phyloP scores from a whole-genome alignment of 108 stramenopile species.

The Skeletonema potamos region DNA sequence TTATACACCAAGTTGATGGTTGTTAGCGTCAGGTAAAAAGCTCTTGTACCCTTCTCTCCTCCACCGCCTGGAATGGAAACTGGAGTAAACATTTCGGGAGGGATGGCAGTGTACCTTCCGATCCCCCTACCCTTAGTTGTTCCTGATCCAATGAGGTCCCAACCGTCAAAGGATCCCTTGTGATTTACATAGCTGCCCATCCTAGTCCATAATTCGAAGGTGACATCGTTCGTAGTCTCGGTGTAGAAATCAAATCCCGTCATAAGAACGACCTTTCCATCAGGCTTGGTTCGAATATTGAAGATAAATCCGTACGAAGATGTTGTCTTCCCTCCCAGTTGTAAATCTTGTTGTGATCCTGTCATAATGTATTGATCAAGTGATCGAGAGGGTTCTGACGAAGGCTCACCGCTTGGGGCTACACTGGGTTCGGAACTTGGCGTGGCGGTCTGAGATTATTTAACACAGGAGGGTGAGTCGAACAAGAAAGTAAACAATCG shows the following conservation, averaged over 20 bases:
- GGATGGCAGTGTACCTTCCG: constrained; percentile 20
- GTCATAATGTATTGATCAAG: constrained; percentile 17
- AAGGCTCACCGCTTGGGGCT: constrained; percentile 19
- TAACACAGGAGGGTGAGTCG: not conserved
- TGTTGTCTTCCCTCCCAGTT: constrained; percentile 20
- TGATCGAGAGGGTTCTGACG: constrained; percentile 10
- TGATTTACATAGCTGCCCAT: constrained; percentile 7
- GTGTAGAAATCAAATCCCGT: constrained; percentile 26
- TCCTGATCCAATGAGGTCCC: constrained; percentile 19
- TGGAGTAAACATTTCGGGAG: constrained; percentile 15
- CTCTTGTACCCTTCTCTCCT: not conserved
- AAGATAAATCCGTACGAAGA: constrained; percentile 31
- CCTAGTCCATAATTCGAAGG: constrained; percentile 5
- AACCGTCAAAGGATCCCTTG: constrained; percentile 17
- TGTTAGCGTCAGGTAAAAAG: constrained; percentile 17
- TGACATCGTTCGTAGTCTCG: constrained; percentile 6
- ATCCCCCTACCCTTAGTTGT: constrained; percentile 6
- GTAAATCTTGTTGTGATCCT: constrained; percentile 18
- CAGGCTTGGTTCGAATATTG: constrained; percentile 18
- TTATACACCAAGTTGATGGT: constrained; percentile 11
- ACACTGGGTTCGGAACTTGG: constrained; percentile 10
- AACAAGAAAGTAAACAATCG: not conserved
- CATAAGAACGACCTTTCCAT: constrained; percentile 6
- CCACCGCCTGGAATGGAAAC: constrained; percentile 23
- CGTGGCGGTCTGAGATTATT: constrained; percentile 1